A percentile compares a stretch with the other conserved stretches of the same genome.
phyloP scores from a whole-genome alignment of 208 protist genomes.

The Polymyxa betae region DNA sequence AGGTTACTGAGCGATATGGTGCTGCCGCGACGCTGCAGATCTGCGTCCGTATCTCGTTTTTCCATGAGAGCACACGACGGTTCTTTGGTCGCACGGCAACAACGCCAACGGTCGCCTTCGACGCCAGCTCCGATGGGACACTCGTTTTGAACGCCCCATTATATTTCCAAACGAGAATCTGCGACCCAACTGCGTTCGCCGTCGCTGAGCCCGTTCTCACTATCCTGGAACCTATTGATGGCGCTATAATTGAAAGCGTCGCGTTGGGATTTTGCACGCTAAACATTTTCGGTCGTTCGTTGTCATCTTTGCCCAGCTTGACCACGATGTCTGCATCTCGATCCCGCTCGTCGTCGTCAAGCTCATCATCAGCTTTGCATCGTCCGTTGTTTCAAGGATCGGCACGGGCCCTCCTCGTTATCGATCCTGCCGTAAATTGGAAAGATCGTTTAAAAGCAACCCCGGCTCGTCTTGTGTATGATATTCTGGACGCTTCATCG shows the following conservation, averaged over 20 bases:
- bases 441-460: background rate
- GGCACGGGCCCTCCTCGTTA: background rate
- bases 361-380: background rate
- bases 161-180: constrained; percentile 33
- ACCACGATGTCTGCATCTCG: background rate
- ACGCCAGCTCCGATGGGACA: background rate
- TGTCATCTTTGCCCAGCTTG: background rate
- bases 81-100: background rate
- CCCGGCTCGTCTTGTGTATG: background rate
- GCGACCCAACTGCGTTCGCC: constrained; percentile 11
- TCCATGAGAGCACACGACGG: constrained; percentile 31
- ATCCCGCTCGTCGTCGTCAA: background rate
- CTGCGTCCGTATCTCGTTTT: background rate
- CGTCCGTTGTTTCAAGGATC: constrained; percentile 7
- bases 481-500: constrained; percentile 23
- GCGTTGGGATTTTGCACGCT: background rate
- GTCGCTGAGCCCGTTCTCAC: background rate
- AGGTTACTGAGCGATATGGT: background rate
- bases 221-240: constrained; percentile 15
- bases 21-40: background rate
- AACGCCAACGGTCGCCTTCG: background rate
- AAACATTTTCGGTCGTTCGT: background rate
- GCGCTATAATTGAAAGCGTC: background rate
- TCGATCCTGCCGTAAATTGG: constrained; percentile 3
- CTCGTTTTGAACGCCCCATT: constrained; percentile 1